Evolutionary conservation across 192 early-diverging fungal genomes (phyloP), one percentile per base, ranked within the genome.

Genomic region (Backusella psychrophila): DNA sequence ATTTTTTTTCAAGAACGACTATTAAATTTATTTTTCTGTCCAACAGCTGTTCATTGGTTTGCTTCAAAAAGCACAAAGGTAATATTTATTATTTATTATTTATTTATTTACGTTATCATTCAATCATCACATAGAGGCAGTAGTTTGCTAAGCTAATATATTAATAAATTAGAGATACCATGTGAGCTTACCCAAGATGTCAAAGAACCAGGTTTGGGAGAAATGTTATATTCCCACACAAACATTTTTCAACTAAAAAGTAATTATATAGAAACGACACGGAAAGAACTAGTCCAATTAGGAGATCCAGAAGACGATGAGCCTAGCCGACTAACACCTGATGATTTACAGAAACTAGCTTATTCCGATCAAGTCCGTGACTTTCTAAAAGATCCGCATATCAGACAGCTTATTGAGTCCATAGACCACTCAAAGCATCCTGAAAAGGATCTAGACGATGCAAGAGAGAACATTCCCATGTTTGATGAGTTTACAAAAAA

Each of bases 31-130:
- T 31, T 31, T 31, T 1, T 31, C 31, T 31, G 31, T 31, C 31
- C 31, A 31, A 31, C 31, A 31, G 80, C 21, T 81, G 80, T 33
- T 81, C 80, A 34, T 29, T 81, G 9, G 52, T 39, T 23, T 81
- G 80, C 41, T 81, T 74, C 17, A 81, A 81, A 12, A 66, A 74
- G 68, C 80, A 81, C 46, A 81, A 81, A 77, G 75, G 80, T 81
- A 76, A 14, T 4, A 44, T 44, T 5, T 44, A 33, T 2, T 44
- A 0, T 44, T 5, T 44, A 17, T 6, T 66, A 66, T 39, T 26
- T 8, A 65, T 74, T 44, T 52, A 74, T 36, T 42, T 44, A 44
- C 14, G 3, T 44, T 44, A 44, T 44, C 14, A 44, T 44, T 33
- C 33, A 33, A 49, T n/a, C 19, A 49, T 49, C 19, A 21, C 46